Conservation (phyloP, 192 early-diverging fungal species). For the Linnemannia exigua region DNA sequence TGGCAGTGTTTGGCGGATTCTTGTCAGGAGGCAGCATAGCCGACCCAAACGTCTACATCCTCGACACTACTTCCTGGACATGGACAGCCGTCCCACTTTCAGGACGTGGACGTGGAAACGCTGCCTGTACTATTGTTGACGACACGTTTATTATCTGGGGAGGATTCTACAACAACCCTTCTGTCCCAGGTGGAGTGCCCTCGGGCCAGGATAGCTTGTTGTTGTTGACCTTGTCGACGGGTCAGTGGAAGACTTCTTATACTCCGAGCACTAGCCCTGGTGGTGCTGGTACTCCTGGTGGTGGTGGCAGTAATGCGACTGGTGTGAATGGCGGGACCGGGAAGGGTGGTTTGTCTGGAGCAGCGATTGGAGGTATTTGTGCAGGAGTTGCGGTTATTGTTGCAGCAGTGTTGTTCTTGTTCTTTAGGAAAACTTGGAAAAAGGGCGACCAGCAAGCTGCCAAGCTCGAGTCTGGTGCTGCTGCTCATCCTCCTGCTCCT, state of each 20-base stretch:
- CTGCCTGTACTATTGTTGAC: conserved; percentile 29
- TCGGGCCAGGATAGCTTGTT: neutral
- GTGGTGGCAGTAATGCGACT: neutral
- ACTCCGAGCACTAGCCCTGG: conserved; percentile 2
- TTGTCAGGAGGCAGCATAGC: neutral
- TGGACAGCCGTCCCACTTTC: conserved; percentile 23
- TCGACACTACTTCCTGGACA: conserved; percentile 31
- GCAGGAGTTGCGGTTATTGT: conserved; percentile 18
- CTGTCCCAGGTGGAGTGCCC: neutral
- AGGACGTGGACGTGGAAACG: conserved; percentile 17
- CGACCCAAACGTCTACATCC: conserved; percentile 37
- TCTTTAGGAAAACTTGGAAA: neutral
- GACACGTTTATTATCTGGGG: conserved; percentile 46
- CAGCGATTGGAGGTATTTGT: conserved; percentile 27
- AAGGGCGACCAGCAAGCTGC: neutral
- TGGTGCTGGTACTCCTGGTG: neutral
- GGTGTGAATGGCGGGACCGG: neutral
- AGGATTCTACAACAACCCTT: conserved; percentile 22
- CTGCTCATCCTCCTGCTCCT: neutral
- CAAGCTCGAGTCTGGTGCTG: neutral
- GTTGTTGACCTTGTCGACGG: neutral
- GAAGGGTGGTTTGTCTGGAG: conserved; percentile 3
- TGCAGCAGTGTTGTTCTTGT: conserved; percentile 5
- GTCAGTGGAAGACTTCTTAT: conserved; percentile 27
- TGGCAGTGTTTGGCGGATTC: conserved; percentile 41